Conservation (phyloP, 176 grass and related monocot genomes). For the Oryza brachyantha region DNA sequence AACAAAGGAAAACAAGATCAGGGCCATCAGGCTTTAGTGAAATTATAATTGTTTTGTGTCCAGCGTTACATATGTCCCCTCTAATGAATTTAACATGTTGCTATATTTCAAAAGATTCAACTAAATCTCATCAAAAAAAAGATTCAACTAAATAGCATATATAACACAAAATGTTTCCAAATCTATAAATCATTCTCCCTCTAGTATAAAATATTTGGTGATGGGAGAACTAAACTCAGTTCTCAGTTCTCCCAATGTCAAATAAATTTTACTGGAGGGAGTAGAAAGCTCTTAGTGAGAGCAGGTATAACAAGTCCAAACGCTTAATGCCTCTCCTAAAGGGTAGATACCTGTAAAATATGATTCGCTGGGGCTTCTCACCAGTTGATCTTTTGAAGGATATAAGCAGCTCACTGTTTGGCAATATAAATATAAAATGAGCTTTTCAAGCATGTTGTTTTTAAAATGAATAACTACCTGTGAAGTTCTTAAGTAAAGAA, state of each 20-base stretch:
- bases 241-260: no score
- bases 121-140: no score
- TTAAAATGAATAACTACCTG: background rate
- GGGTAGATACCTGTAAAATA: slow-evolving; percentile 60
- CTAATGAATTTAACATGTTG: background rate
- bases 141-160: no score
- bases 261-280: no score
- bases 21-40: background rate
- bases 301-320: background rate
- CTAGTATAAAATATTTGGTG: no score
- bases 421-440: background rate
- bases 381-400: slow-evolving; percentile 65
- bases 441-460: background rate
- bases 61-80: background rate
- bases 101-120: background rate
- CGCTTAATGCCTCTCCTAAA: background rate
- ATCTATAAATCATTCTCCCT: background rate
- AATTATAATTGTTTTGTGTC: background rate
- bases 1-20: background rate
- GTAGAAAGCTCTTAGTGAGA: background rate
- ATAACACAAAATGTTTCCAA: background rate
- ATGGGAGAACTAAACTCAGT: no score
- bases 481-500: background rate
- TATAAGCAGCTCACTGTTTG: slow-evolving; percentile 55
- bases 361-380: slow-evolving; percentile 51